phyloP scores from a whole-genome alignment of 2,329 filamentous ascomycete species.

The Aspergillus fumigatus region DNA sequence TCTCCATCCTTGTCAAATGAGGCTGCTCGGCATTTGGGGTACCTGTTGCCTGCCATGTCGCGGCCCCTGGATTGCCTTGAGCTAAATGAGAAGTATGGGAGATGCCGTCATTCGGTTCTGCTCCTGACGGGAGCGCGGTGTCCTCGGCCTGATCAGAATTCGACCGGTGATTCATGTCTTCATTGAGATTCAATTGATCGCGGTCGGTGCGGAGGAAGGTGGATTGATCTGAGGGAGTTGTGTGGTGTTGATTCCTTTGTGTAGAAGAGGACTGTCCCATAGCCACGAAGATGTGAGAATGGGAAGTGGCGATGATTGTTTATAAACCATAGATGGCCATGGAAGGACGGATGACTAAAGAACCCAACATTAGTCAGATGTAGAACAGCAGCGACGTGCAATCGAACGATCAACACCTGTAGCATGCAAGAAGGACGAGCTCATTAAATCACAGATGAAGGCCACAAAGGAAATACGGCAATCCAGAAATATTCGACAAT shows the following conservation, averaged over 20 bases:
- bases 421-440: no score
- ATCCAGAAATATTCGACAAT: no score
- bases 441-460: no score
- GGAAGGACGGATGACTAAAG: conserved; percentile 21
- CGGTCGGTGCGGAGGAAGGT: conserved; percentile 17
- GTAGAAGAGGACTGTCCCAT: conserved; percentile 44
- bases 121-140: conserved; percentile 12
- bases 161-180: conserved; percentile 31
- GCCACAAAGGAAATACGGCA: no score
- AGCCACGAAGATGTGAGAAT: conserved; percentile 24
- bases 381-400: conserved; percentile 1
- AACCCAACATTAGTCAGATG: conserved; percentile 17
- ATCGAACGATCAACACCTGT: not conserved
- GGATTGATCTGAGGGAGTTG: conserved; percentile 19
- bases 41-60: conserved; percentile 18
- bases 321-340: conserved; percentile 29
- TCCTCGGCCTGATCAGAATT: conserved; percentile 24
- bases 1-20: conserved; percentile 22
- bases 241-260: conserved; percentile 32
- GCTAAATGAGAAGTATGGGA: conserved; percentile 11
- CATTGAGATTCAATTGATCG: conserved; percentile 27
- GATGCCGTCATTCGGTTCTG: conserved; percentile 12
- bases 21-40: conserved; percentile 9
- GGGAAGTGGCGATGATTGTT: conserved; percentile 18
- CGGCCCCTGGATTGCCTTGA: conserved; percentile 8